phyloP scores from a whole-genome alignment of 2,329 filamentous ascomycete species.

The Pseudomassariella vexata region DNA sequence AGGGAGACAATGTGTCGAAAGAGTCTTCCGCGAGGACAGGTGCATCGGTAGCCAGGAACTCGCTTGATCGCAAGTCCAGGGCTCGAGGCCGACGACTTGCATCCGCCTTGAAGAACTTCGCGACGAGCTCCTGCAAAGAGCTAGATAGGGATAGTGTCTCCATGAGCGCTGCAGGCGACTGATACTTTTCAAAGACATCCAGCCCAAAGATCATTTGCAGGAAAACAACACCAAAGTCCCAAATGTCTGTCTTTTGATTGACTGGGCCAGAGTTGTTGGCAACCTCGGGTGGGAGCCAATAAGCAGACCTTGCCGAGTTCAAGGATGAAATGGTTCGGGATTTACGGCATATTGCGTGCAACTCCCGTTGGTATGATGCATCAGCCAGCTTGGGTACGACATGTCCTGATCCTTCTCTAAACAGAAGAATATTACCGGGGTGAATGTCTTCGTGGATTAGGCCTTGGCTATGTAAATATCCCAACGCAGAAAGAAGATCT shows the following conservation, averaged over 20 bases:
- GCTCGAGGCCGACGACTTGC: conserved; percentile 79
- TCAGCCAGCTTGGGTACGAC: conserved; percentile 71
- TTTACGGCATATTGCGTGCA: conserved; percentile 55
- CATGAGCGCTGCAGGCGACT: conserved; percentile 70
- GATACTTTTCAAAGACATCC: conserved; percentile 68
- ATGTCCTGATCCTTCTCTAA: conserved; percentile 61
- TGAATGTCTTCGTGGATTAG: conserved; percentile 82
- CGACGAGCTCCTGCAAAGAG: conserved; percentile 72
- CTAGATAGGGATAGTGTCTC: conserved; percentile 67
- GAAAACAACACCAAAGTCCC: conserved; percentile 89
- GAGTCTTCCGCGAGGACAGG: conserved; percentile 47
- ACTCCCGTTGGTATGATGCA: conserved; percentile 61
- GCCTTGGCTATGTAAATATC: conserved; percentile 80
- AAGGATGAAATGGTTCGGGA: conserved; percentile 46
- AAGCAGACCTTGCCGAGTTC: conserved; percentile 64
- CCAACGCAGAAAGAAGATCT: conserved; percentile 81
- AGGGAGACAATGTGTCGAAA: conserved; percentile 30
- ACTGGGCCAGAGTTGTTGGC: conserved; percentile 54
- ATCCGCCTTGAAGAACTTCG: conserved; percentile 79
- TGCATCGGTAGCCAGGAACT: conserved; percentile 61
- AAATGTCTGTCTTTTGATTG: conserved; percentile 81
- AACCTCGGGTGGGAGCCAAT: conserved; percentile 80
- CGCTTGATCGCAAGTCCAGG: conserved; percentile 63
- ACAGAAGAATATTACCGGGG: conserved; percentile 71
- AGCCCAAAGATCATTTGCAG: conserved; percentile 91